phyloP scores from a whole-genome alignment of 2,329 filamentous ascomycete genomes.

The Cercospora janseana region DNA sequence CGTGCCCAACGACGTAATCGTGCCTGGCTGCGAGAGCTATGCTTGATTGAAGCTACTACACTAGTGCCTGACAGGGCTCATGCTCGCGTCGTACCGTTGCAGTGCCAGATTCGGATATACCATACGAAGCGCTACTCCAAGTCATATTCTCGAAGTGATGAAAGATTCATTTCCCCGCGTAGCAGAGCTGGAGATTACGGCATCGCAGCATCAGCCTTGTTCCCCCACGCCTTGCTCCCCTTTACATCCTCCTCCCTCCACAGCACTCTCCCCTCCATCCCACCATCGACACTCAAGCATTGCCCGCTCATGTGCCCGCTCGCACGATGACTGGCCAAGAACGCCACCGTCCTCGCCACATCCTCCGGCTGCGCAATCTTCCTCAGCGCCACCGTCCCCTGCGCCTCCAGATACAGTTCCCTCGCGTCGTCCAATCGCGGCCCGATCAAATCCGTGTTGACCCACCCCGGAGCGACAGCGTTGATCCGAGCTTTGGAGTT shows the following conservation, averaged over 20 bases:
- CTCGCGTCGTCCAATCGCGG: conserved; percentile 51
- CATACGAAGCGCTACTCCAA: no score
- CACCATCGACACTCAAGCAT: conserved; percentile 52
- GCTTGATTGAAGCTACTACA: neutral
- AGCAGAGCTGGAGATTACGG: neutral
- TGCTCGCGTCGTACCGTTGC: no score
- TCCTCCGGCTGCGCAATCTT: conserved; percentile 52
- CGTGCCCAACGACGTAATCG: conserved; percentile 7
- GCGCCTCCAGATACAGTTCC: conserved; percentile 52
- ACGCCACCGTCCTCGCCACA: conserved; percentile 51
- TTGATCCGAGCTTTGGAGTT: conserved; percentile 54
- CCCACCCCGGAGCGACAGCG: conserved; percentile 52
- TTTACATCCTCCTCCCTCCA: conserved; percentile 48
- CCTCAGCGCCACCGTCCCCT: conserved; percentile 50
- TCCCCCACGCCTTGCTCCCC: conserved; percentile 17
- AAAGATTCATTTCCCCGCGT: no score
- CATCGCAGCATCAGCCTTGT: conserved; percentile 16
- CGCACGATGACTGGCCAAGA: conserved; percentile 52
- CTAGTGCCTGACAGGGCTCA: conserved; percentile 8
- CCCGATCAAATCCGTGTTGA: conserved; percentile 50
- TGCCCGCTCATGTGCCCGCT: conserved; percentile 57
- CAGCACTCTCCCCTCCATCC: conserved; percentile 52
- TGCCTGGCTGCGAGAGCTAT: conserved; percentile 11
- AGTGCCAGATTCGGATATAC: no score
- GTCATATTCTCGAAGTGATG: no score